These are phyloP conservation scores for Botrytis galanthina DNA, from an alignment of 2,329 filamentous ascomycete species.

Conservation along the genomic window DNA sequence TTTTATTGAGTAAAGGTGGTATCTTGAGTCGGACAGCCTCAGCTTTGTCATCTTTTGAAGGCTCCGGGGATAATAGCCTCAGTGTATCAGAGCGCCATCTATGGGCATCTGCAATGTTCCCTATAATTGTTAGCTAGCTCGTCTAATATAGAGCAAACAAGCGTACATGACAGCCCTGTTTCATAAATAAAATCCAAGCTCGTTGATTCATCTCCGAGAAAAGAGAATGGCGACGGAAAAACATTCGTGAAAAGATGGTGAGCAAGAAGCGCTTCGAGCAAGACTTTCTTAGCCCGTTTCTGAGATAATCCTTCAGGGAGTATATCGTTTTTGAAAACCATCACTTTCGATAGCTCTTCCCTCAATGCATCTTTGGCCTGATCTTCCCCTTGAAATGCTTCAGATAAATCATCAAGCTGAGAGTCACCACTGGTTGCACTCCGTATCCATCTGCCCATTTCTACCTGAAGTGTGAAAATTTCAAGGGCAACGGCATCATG, in stretches of 20 bases:
- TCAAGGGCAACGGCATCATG: neutral
- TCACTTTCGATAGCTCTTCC: neutral
- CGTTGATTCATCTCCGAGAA: neutral
- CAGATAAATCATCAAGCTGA: neutral
- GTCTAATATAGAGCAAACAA: neutral
- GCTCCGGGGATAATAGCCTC: neutral
- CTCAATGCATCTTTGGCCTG: neutral
- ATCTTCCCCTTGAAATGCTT: neutral
- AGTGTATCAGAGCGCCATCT: conserved; percentile 28
- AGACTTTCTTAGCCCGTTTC: neutral
- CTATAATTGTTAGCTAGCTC: neutral
- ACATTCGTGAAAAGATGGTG: neutral
- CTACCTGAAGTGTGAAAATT: neutral
- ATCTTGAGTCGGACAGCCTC: conserved; percentile 8
- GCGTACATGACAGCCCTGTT: neutral
- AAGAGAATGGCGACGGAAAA: neutral
- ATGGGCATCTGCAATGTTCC: conserved; percentile 25
- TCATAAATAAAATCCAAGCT: neutral
- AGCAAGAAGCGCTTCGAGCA: neutral
- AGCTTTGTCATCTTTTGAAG: neutral
- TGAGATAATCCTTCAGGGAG: neutral
- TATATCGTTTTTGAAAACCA: neutral
- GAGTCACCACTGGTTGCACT: neutral
- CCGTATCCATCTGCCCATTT: neutral
- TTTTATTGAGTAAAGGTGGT: neutral